A percentile compares a stretch with the other conserved stretches of the same genome.
Conservation (phyloP, 1,284 basidiomycete species). For the Cryptococcus sp. region DNA sequence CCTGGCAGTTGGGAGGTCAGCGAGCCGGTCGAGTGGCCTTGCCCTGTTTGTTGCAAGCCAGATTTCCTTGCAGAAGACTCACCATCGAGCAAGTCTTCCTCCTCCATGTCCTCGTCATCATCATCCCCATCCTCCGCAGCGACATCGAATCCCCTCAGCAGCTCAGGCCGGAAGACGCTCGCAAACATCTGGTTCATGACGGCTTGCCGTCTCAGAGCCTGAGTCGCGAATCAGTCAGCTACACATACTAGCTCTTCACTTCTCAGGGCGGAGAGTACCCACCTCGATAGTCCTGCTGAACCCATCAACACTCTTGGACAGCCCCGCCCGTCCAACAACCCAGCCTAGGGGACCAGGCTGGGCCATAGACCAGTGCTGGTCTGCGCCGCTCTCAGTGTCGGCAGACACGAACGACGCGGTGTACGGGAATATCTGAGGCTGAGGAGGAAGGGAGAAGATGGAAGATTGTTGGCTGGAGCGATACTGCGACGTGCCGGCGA, state of each 20-base stretch:
- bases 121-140: neutral
- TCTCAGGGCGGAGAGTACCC: constrained; percentile 1
- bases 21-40: neutral
- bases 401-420: constrained; percentile 22
- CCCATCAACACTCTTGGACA: constrained; percentile 15
- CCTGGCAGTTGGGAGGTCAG: neutral
- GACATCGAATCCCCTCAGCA: neutral
- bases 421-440: constrained; percentile 28
- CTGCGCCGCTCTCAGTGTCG: constrained; percentile 2
- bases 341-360: constrained; percentile 38
- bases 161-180: constrained; percentile 14
- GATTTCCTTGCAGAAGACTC: neutral
- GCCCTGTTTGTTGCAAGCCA: neutral
- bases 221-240: neutral
- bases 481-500: constrained; percentile 6
- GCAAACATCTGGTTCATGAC: constrained; percentile 32
- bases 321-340: constrained; percentile 33
- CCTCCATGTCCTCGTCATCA: constrained; percentile 4
- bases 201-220: constrained; percentile 26
- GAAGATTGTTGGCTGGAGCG: constrained; percentile 2
- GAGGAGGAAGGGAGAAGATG: neutral
- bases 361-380: constrained; percentile 39
- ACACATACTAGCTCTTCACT: neutral
- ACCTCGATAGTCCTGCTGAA: constrained; percentile 17
- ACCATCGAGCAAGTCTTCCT: constrained; percentile 4